phyloP scores from a whole-genome alignment of 441 rosid genomes.

The Aleurites moluccanus region DNA sequence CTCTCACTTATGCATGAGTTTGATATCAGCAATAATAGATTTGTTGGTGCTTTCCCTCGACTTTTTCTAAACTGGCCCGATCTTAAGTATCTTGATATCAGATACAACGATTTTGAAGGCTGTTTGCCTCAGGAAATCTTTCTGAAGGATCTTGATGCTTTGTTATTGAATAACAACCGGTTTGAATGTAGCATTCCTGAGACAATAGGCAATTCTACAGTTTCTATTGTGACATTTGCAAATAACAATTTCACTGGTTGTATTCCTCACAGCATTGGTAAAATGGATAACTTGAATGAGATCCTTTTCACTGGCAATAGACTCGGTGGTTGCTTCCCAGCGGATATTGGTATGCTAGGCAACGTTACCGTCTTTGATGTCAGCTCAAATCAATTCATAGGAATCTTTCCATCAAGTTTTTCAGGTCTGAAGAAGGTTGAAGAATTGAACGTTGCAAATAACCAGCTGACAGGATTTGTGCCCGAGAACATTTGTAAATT shows the following conservation, averaged over 20 bases:
- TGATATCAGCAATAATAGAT: conserved; percentile 84
- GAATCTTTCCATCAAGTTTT: conserved; percentile 48
- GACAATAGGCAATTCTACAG: conserved; percentile 59
- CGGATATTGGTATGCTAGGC: conserved; percentile 53
- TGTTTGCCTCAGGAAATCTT: conserved; percentile 57
- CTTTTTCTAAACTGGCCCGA: conserved; percentile 53
- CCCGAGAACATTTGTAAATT: conserved; percentile 52
- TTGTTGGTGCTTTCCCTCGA: conserved; percentile 68
- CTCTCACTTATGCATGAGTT: conserved; percentile 71
- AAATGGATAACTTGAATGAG: conserved; percentile 67
- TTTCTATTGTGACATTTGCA: conserved; percentile 64
- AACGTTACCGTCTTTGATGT: conserved; percentile 59
- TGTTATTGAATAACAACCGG: conserved; percentile 80
- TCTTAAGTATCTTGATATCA: conserved; percentile 53
- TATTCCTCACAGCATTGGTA: conserved; percentile 68
- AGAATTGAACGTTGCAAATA: conserved; percentile 46
- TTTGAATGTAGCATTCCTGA: conserved; percentile 63
- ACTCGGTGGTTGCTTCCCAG: conserved; percentile 71
- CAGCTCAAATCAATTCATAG: conserved; percentile 52
- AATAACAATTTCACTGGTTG: conserved; percentile 73
- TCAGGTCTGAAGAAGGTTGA: conserved; percentile 42
- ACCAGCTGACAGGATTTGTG: conserved; percentile 61
- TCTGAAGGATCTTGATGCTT: conserved; percentile 55
- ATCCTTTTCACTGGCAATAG: conserved; percentile 49
- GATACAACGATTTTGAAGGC: conserved; percentile 85